phyloP scores from a whole-genome alignment of 495 filamentous ascomycete species.

The Endocarpon pusillum region DNA sequence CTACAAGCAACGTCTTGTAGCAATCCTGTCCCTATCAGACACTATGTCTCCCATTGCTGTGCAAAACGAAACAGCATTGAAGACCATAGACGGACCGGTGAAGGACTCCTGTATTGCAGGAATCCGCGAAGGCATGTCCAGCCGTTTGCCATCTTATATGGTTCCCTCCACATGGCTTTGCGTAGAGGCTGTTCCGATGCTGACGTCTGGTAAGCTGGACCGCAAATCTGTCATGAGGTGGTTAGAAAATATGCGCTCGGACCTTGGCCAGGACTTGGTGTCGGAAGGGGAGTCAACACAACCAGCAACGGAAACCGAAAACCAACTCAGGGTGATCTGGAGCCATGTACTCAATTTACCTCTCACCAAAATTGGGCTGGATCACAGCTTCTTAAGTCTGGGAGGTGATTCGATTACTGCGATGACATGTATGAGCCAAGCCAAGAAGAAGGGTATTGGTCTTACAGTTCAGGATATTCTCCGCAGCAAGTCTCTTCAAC shows the following conservation, averaged over 20 bases:
- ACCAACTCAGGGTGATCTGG: slow-evolving; percentile 26
- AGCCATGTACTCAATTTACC: slow-evolving; percentile 36
- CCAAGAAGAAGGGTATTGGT: slow-evolving; percentile 32
- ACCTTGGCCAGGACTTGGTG: slow-evolving; percentile 12
- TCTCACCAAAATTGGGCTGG: slow-evolving; percentile 25
- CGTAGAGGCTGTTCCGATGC: slow-evolving; percentile 32
- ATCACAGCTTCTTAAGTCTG: slow-evolving; percentile 43
- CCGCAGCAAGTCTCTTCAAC: slow-evolving; percentile 27
- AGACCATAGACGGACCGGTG: background rate
- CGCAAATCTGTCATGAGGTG: slow-evolving; percentile 3
- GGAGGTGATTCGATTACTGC: slow-evolving; percentile 57
- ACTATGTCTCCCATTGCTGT: background rate
- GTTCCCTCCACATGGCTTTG: slow-evolving; percentile 43
- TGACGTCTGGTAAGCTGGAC: slow-evolving; percentile 33
- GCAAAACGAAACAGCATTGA: background rate
- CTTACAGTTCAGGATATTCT: slow-evolving; percentile 37
- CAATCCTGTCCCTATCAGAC: slow-evolving; percentile 4
- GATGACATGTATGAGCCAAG: slow-evolving; percentile 42
- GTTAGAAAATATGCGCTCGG: no score
- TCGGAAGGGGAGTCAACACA: slow-evolving; percentile 12
- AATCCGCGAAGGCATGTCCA: slow-evolving; percentile 18
- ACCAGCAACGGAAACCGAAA: slow-evolving; percentile 19
- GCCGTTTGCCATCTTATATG: slow-evolving; percentile 28
- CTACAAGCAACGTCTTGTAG: slow-evolving; percentile 25
- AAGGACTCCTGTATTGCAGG: slow-evolving; percentile 6